A percentile compares a stretch with the other conserved stretches of the same genome.
Evolutionary conservation across 129 eudicot species (phyloP).

Genomic region (Lactuca sativa): DNA sequence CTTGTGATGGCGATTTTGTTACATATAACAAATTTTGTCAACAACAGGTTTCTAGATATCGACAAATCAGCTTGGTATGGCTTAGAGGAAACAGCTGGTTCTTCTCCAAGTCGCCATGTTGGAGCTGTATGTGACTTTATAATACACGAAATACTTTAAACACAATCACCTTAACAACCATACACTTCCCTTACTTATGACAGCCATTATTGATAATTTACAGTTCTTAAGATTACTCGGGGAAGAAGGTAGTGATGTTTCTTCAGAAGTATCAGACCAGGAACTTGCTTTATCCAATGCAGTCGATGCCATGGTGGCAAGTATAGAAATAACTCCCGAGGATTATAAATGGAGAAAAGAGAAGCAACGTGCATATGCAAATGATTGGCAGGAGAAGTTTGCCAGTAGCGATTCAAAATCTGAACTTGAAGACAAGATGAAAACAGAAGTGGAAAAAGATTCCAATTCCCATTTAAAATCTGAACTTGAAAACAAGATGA

Average conservation of each 20-base stretch:
- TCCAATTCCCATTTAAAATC: constrained; percentile 22
- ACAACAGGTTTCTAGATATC: constrained; percentile 64
- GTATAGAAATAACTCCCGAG: constrained; percentile 53
- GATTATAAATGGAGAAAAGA: constrained; percentile 55
- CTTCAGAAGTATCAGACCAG: constrained; percentile 58
- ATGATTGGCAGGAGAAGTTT: constrained; percentile 64
- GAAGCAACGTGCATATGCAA: constrained; percentile 74
- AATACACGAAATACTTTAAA: not conserved
- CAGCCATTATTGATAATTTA: constrained; percentile 19
- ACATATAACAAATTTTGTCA: not conserved
- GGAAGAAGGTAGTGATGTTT: constrained; percentile 55
- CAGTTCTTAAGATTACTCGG: constrained; percentile 83
- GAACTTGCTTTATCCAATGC: constrained; percentile 81
- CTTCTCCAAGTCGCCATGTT: constrained; percentile 59
- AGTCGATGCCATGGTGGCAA: constrained; percentile 69
- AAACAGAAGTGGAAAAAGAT: constrained; percentile 29
- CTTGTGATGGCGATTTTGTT: constrained; percentile 6
- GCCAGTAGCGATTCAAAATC: constrained; percentile 44
- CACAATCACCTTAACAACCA: not conserved
- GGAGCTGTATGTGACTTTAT: constrained; percentile 63
- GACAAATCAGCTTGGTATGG: constrained; percentile 75
- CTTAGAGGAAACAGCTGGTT: constrained; percentile 82
- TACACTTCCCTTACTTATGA: not conserved
- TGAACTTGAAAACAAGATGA: constrained; percentile 34
- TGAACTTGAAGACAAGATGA: constrained; percentile 34